Base-by-base conservation (phyloP, 495 filamentous ascomycete species). In the Neurospora terricola region DNA sequence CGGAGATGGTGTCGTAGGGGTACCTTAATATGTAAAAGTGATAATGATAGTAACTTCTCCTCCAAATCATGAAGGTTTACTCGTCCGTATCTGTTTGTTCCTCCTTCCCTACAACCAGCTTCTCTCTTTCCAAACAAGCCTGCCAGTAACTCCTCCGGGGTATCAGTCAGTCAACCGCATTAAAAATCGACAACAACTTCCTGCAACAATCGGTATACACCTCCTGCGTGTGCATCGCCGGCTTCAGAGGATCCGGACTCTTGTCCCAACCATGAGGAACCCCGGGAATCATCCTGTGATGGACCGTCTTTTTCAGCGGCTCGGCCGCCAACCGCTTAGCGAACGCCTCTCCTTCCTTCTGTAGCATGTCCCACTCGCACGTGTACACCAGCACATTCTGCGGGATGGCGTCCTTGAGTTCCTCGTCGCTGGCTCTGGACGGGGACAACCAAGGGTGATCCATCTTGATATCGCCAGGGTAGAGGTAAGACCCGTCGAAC, bases 311-410 rank as follows among this genome's bases (percentile, higher is more conserved):
- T 21, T 86, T 86, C 23, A 93, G 82, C 0, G 84, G 85, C 69
- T 86, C 79, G 10, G 76, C 73, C 27, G 73, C 73, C 68, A 98
- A 78, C 5, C 93, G 84, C 37, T 87, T 84, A 9, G 90, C 86
- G 70, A 97, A 90, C 18, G 82, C 78, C 76, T 92, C 86, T 3
- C 90, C 94, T 79, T 98, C 95, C 3, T 87, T 86, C 43, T 94
- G 83, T 34, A 98, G 81, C 92, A 97, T 96, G 77, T 97, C 94
- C 89, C 90, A 96, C 81, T 97, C 94, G 81, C 93, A 97, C 12
- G 92, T 90, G 75, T 90, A 92, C 62, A 98, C 80, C 5, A 87
- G 77, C 21, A 88, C 79, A 5, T 88, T 86, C 0, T 84, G 79
- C 6, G 84, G 86, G 2, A 88, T 82, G 77, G 87, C 83, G 8